phyloP scores from a whole-genome alignment of 352 stramenopile species.

The Pelagophyceae sp. region DNA sequence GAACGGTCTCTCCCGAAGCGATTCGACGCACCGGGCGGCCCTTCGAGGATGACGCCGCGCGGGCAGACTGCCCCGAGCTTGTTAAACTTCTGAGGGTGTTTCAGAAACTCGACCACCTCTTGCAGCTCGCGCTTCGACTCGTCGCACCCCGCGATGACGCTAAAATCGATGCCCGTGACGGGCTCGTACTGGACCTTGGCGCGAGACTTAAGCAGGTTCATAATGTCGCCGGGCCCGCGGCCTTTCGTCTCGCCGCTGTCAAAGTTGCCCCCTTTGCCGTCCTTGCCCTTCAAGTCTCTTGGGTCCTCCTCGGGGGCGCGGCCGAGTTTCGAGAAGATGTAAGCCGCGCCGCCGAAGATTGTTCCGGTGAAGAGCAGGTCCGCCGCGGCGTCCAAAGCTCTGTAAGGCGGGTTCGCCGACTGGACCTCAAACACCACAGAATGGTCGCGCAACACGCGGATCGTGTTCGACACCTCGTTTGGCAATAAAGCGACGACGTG shows the following conservation, averaged over 20 bases:
- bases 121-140: neutral
- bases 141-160: slow-evolving; percentile 2
- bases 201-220: neutral
- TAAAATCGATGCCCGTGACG: slow-evolving; percentile 26
- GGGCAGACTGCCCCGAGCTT: slow-evolving; percentile 76
- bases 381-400: neutral
- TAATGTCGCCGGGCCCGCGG: slow-evolving; percentile 1
- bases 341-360: neutral
- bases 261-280: too few species aligned
- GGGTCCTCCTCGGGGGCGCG: too few species aligned
- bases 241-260: neutral
- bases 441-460: neutral
- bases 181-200: slow-evolving; percentile 43
- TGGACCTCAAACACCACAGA: neutral
- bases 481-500: neutral
- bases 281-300: too few species aligned
- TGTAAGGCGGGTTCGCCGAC: neutral
- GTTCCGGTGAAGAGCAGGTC: neutral
- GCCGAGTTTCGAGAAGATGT: neutral
- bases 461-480: neutral
- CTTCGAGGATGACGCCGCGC: slow-evolving; percentile 54
- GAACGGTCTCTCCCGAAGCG: too few species aligned
- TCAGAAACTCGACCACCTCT: slow-evolving; percentile 32
- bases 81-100: slow-evolving; percentile 76
- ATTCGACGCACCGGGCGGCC: too few species aligned